A percentile compares a stretch with the other conserved stretches of the same genome.
Conservation (phyloP, 177 flowering plant species). For the Tripterygium wilfordii region DNA sequence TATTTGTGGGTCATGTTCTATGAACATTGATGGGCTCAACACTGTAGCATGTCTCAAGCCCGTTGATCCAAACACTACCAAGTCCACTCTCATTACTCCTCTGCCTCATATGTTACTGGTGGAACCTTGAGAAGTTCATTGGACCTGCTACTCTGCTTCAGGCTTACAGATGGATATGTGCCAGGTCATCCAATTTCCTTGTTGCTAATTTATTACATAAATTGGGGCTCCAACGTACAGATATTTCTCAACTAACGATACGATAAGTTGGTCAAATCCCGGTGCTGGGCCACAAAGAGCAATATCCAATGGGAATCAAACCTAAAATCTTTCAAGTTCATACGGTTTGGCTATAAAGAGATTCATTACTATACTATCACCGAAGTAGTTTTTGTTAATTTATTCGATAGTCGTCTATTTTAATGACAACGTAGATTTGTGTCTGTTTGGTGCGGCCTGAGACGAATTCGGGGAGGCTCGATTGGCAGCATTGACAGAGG, state of each 20-base stretch:
- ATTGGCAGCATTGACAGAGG: slow-evolving; percentile 60
- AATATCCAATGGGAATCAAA: too few relatives aligned
- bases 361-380: too few relatives aligned
- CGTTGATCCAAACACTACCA: slow-evolving; percentile 43
- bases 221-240: too few relatives aligned
- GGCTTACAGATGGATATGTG: slow-evolving; percentile 61
- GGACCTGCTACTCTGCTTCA: slow-evolving; percentile 78
- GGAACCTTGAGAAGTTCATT: slow-evolving; percentile 73
- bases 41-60: slow-evolving; percentile 75
- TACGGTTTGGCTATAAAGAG: too few relatives aligned
- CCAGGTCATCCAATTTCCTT: slow-evolving; percentile 43
- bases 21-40: slow-evolving; percentile 84
- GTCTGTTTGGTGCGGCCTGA: slow-evolving; percentile 33
- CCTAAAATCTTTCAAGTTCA: too few relatives aligned
- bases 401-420: not conserved
- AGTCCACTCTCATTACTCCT: slow-evolving; percentile 61
- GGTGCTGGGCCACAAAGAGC: too few relatives aligned
- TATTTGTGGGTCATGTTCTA: slow-evolving; percentile 78
- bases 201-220: too few relatives aligned
- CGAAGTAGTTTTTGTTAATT: too few relatives aligned
- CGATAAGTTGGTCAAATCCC: too few relatives aligned
- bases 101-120: slow-evolving; percentile 92
- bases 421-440: not conserved
- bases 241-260: too few relatives aligned
- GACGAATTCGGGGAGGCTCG: slow-evolving; percentile 54